Evolutionary conservation across 2,329 filamentous ascomycete species (phyloP), one percentile per base, ranked within the genome.

Genomic region (Xylaria sp.): DNA sequence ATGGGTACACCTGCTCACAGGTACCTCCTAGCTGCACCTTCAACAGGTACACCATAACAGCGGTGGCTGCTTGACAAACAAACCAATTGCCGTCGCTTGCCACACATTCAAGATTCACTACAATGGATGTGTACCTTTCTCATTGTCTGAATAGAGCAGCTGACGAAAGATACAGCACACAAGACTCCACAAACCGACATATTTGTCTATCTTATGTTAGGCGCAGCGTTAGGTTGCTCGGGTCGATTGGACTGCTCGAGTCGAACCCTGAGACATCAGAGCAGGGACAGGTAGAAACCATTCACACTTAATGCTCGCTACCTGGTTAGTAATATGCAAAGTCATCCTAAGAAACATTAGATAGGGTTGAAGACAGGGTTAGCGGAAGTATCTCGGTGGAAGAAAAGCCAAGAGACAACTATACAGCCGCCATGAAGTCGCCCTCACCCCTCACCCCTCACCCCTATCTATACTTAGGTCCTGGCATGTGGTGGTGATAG

Each of bases 321-420:
- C n/a, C n/a, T n/a, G n/a, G n/a, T n/a, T 1, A 56, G 53, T 41
- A 55, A 56, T 60, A 66, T 39, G 30, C 23, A 12, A 48, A 58
- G 34, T 28, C 59, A 30, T 36, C 15, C 55, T 60, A 68, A 62
- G 58, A 63, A 59, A 65, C 48, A 60, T n/a, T 12, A 15, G 12
- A 2, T 20, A 63, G 36, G 46, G 39, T 32, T 53, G 25, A 36
- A 28, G 34, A 5, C 57, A 58, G 62, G 66, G 61, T 39, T 3
- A 28, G 45, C 46, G 62, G 62, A 45, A 20, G 32, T 50, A 67
- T 46, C 41, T 60, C 65, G 60, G 65, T 46, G 50, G n/a, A 61
- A 41, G 32, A 34, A 13, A 46, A 32, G 46, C 12, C 36, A 58
- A 39, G 43, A 5, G 4, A 48, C 25, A 10, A 41, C 13, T 58